Evolutionary conservation across 257 asterid species (phyloP).

Genomic region (Penstemon barbatus): DNA sequence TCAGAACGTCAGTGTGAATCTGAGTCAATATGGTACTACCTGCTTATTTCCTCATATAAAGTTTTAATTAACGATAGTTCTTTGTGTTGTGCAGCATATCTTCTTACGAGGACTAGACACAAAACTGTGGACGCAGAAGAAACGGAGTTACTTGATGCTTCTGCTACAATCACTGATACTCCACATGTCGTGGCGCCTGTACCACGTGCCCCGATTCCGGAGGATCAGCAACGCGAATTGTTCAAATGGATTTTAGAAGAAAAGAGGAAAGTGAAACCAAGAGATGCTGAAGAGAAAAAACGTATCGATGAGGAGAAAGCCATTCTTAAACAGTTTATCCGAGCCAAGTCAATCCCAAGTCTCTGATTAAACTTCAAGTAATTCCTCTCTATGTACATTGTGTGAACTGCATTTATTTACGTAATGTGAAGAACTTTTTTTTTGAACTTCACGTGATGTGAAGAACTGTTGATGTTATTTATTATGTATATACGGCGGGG

Average conservation of each 20-base stretch:
- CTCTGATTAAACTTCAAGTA: slow-evolving; percentile 30
- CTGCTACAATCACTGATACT: slow-evolving; percentile 33
- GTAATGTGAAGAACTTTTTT: background rate
- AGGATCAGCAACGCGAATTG: slow-evolving; percentile 64
- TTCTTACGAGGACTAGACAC: slow-evolving; percentile 52
- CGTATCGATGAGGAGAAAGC: slow-evolving; percentile 84
- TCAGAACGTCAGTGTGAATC: too few relatives aligned
- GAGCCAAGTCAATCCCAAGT: slow-evolving; percentile 58
- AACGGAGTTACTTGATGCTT: slow-evolving; percentile 20
- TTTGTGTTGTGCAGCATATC: slow-evolving; percentile 47
- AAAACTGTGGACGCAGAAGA: slow-evolving; percentile 38
- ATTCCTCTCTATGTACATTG: background rate
- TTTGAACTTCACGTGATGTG: background rate
- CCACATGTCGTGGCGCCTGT: slow-evolving; percentile 37
- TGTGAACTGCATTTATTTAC: slow-evolving; percentile 7
- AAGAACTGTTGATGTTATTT: slow-evolving; percentile 14
- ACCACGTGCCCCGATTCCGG: slow-evolving; percentile 58
- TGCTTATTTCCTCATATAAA: background rate
- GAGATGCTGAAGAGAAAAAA: slow-evolving; percentile 62
- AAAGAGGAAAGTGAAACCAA: slow-evolving; percentile 70
- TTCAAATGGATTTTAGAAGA: slow-evolving; percentile 78
- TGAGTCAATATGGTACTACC: too few relatives aligned
- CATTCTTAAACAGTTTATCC: slow-evolving; percentile 68
- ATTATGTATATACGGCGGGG: background rate
- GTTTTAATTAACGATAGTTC: background rate